Evolutionary conservation across 352 stramenopile genomes (phyloP).

Genomic region (Saprolegnia diclina): DNA sequence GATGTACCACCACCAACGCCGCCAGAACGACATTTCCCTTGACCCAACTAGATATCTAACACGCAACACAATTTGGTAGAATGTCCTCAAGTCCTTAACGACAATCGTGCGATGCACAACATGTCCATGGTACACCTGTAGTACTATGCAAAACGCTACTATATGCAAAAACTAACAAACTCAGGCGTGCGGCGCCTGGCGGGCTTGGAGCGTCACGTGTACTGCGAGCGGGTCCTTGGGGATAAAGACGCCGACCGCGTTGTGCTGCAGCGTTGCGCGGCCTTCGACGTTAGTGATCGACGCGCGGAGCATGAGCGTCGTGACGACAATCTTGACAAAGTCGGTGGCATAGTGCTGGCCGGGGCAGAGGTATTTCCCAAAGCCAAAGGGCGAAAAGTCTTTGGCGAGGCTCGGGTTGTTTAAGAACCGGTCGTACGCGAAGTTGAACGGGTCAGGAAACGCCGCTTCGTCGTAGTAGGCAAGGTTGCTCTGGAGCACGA

Average conservation of each 20-base stretch:
- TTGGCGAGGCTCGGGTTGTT: constrained; percentile 1
- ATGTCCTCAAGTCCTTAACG: too few species aligned
- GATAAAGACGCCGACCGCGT: constrained; percentile 5
- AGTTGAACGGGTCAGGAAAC: constrained; percentile 4
- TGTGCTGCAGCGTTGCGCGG: not conserved
- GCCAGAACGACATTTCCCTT: too few species aligned
- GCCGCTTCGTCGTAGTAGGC: constrained; percentile 6
- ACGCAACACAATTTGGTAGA: too few species aligned
- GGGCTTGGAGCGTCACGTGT: not conserved
- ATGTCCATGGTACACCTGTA: too few species aligned
- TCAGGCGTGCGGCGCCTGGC: not conserved
- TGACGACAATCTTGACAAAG: constrained; percentile 16
- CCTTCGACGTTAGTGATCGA: constrained; percentile 8
- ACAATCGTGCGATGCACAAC: too few species aligned
- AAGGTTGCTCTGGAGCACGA: constrained; percentile 5
- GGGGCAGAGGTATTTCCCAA: constrained; percentile 24
- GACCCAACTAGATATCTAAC: too few species aligned
- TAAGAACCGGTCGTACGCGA: constrained; percentile 8
- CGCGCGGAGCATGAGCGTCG: constrained; percentile 16
- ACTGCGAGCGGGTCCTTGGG: constrained; percentile 7
- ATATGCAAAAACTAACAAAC: too few species aligned
- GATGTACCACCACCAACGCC: too few species aligned
- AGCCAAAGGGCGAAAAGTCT: constrained; percentile 20
- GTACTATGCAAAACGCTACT: too few species aligned
- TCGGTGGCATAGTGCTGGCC: constrained; percentile 22